Percentiles rank a stretch among this genome's conserved stretches.
Evolutionary conservation across 352 stramenopile species (phyloP).

Genomic region (Globisporangium orthogonon): DNA sequence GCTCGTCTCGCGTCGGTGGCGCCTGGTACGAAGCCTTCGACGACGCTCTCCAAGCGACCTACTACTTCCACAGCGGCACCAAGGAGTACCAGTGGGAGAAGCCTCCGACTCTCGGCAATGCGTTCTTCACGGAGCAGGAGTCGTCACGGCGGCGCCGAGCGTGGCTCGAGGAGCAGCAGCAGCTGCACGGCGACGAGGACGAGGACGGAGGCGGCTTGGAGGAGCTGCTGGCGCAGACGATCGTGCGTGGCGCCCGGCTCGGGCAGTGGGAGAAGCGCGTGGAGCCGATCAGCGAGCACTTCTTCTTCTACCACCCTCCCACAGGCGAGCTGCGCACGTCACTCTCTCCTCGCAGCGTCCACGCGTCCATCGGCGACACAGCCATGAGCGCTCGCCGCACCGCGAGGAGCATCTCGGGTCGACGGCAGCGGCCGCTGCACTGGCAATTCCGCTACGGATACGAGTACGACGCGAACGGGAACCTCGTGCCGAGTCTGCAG

Average conservation of each 20-base stretch:
- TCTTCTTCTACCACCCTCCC: slow-evolving; percentile 59
- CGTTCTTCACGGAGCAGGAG: slow-evolving; percentile 34
- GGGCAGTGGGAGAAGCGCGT: slow-evolving; percentile 63
- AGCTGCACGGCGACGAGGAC: background rate
- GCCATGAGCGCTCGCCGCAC: slow-evolving; percentile 15
- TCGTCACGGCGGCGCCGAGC: slow-evolving; percentile 29
- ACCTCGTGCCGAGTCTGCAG: slow-evolving; percentile 24
- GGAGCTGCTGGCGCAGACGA: slow-evolving; percentile 23
- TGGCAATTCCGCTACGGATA: slow-evolving; percentile 80
- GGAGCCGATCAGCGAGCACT: slow-evolving; percentile 51
- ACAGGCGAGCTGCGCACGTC: slow-evolving; percentile 43
- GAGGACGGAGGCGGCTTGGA: slow-evolving; percentile 11
- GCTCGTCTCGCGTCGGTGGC: background rate
- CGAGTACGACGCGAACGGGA: slow-evolving; percentile 33
- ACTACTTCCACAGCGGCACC: slow-evolving; percentile 72
- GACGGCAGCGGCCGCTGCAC: slow-evolving; percentile 28
- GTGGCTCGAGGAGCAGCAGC: slow-evolving; percentile 42
- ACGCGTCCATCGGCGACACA: slow-evolving; percentile 22
- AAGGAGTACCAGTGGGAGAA: slow-evolving; percentile 76
- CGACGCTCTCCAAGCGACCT: slow-evolving; percentile 49
- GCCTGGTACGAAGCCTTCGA: slow-evolving; percentile 77
- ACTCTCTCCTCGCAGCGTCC: slow-evolving; percentile 50
- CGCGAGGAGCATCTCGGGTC: slow-evolving; percentile 18
- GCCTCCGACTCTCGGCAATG: slow-evolving; percentile 24
- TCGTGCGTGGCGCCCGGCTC: slow-evolving; percentile 20